phyloP scores from a whole-genome alignment of 805 yeast genomes.

The Ogataea glucozyma region DNA sequence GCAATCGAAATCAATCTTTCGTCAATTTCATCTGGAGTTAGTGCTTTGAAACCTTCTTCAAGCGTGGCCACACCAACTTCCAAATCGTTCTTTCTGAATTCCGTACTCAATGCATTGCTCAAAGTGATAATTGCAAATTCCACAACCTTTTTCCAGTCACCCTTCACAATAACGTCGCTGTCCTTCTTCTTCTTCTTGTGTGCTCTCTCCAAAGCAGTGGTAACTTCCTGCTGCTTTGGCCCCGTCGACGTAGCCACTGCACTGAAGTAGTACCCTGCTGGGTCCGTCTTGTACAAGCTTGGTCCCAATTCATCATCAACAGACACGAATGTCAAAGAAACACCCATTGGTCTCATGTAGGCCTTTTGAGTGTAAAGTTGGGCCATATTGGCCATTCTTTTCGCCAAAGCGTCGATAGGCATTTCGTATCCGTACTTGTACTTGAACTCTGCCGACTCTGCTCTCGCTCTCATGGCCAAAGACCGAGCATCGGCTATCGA shows the following conservation, averaged over 20 bases:
- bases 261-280: slow-evolving; percentile 94
- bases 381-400: slow-evolving; percentile 92
- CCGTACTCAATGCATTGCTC: slow-evolving; percentile 86
- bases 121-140: slow-evolving; percentile 87
- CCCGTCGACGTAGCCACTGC: slow-evolving; percentile 94
- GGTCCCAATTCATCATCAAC: slow-evolving; percentile 92
- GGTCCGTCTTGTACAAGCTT: slow-evolving; percentile 87
- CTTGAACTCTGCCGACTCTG: slow-evolving; percentile 94
- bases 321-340: slow-evolving; percentile 83
- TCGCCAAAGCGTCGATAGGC: slow-evolving; percentile 91
- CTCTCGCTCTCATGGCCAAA: slow-evolving; percentile 83
- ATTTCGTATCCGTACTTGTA: slow-evolving; percentile 95
- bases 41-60: slow-evolving; percentile 67
- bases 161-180: slow-evolving; percentile 58
- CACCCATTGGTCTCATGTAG: slow-evolving; percentile 97
- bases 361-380: slow-evolving; percentile 98
- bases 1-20: slow-evolving; percentile 93
- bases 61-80: slow-evolving; percentile 88
- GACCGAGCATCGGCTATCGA: slow-evolving; percentile 95
- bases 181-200: slow-evolving; percentile 59
- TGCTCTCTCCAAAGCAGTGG: slow-evolving; percentile 85
- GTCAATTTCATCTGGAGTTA: slow-evolving; percentile 87
- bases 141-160: slow-evolving; percentile 85
- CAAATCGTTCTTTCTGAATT: slow-evolving; percentile 88
- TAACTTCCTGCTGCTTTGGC: slow-evolving; percentile 95